Base-by-base conservation (phyloP, 2,329 filamentous ascomycete species). In the Arthrobotrys sinensis region DNA sequence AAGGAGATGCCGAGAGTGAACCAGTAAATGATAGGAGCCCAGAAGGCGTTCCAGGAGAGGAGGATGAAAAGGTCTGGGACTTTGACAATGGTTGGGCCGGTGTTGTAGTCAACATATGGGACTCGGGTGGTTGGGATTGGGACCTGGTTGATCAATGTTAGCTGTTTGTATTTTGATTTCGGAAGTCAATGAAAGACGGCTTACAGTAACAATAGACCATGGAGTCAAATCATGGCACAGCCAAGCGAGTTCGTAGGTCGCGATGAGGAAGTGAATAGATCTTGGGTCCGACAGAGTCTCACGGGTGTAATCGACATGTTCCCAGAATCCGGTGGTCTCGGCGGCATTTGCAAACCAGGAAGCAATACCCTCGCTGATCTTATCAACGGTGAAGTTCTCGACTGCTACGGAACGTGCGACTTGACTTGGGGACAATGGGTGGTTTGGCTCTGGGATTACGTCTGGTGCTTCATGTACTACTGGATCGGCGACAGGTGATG, bases 1-100 rank as follows among this genome's bases (percentile, higher is more conserved):
- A 71, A 71, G 10, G 73, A 66, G 60, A 77, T 50, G 36, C 66
- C 73, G 36, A 77, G 73, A 6, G 73, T 66, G 66, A 77, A 77
- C 73, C 73, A 77, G 67, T 77, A 77, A 43, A 71, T n/a, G 32
- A 77, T 53, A 4, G 73, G 73, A 14, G 66, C 66, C 73, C 73
- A 77, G 52, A 77, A 77, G 32, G 28, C 40, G n/a, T 52, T 34
- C 73, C 73, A 77, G 43, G 60, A 66, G 34, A 77, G 62, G 8
- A 77, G 66, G 21, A 77, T 65, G 50, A 77, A 77, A 32, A 77
- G 60, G 19, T 77, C 73, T 4, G 73, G 73, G 24, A 71, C 65
- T 34, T 65, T 70, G 66, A 77, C 66, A 5, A 40, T 66, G 67
- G 73, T 68, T 10, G 73, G 73, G 21, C 73, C 73, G 40, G 73